These are phyloP conservation scores for Pleurotus tuoliensis DNA, from an alignment of 768 basidiomycete species.

Conservation along the genomic window DNA sequence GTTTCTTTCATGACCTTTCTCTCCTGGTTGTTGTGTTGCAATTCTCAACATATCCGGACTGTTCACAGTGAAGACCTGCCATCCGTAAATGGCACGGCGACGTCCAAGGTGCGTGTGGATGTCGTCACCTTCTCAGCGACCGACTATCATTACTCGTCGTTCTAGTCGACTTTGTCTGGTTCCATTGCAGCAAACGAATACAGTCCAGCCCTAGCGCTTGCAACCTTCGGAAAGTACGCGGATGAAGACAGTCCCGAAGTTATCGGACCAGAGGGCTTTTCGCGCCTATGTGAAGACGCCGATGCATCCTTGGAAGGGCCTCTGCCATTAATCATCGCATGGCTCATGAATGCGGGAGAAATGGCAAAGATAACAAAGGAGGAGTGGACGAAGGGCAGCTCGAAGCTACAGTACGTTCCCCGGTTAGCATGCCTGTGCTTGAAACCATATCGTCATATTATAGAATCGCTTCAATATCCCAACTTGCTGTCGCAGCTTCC, in stretches of 20 bases:
- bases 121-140: constrained; percentile 12
- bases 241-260: constrained; percentile 48
- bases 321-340: constrained; percentile 67
- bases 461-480: constrained; percentile 44
- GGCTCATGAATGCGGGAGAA: constrained; percentile 68
- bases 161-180: constrained; percentile 11
- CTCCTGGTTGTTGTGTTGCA: constrained; percentile 60
- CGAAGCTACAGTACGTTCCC: constrained; percentile 8
- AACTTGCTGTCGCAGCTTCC: constrained; percentile 41
- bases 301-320: constrained; percentile 72
- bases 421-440: not conserved
- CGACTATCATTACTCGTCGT: constrained; percentile 11
- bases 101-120: not conserved
- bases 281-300: constrained; percentile 64
- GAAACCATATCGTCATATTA: not conserved
- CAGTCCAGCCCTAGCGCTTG: constrained; percentile 42
- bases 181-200: constrained; percentile 35
- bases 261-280: constrained; percentile 74
- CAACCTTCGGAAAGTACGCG: constrained; percentile 61
- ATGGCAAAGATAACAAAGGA: constrained; percentile 68
- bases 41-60: constrained; percentile 25
- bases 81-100: not conserved
- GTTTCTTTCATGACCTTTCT: constrained; percentile 51
- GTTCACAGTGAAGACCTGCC: not conserved
- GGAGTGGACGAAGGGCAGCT: constrained; percentile 66